Percentiles rank a stretch among this genome's conserved stretches.
Evolutionary conservation across 2,329 filamentous ascomycete genomes (phyloP).

Genomic region (Beauveria medogensis): DNA sequence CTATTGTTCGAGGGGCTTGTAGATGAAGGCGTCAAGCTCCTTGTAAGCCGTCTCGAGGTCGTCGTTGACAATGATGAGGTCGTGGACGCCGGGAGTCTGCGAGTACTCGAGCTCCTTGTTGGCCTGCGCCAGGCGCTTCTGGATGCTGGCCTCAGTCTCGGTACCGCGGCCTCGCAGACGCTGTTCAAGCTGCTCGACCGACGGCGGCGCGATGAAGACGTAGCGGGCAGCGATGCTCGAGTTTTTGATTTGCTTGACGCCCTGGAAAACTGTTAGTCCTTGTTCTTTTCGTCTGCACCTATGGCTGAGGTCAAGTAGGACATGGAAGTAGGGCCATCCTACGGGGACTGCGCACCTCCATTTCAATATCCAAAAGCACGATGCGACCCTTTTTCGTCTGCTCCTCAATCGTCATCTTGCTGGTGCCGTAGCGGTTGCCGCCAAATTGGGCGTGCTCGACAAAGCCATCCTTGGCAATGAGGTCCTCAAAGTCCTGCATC

Average conservation of each 20-base stretch:
- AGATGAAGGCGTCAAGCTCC: conserved; percentile 43
- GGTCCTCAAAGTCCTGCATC: conserved; percentile 56
- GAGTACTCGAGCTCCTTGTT: conserved; percentile 67
- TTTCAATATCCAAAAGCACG: conserved; percentile 90
- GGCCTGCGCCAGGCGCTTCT: conserved; percentile 63
- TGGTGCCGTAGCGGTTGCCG: conserved; percentile 81
- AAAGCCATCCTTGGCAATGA: conserved; percentile 65
- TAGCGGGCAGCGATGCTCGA: conserved; percentile 69
- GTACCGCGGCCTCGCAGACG: conserved; percentile 68
- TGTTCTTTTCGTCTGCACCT: not conserved
- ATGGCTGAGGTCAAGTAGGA: not conserved
- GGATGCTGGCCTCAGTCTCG: conserved; percentile 65
- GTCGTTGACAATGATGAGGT: conserved; percentile 31
- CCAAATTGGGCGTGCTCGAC: conserved; percentile 83
- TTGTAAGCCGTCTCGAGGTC: conserved; percentile 43
- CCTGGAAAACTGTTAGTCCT: conserved; percentile 26
- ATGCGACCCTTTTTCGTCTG: conserved; percentile 62
- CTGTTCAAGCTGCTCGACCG: conserved; percentile 62
- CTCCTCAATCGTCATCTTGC: conserved; percentile 68
- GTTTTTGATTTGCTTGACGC: conserved; percentile 85
- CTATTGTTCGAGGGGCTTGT: conserved; percentile 21
- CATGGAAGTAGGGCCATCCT: not conserved
- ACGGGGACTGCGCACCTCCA: conserved; percentile 57
- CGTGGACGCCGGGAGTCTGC: conserved; percentile 50
- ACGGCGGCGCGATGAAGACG: conserved; percentile 78